Conservation (phyloP, 2,329 filamentous ascomycete genomes). For the Fulvia fulva region DNA sequence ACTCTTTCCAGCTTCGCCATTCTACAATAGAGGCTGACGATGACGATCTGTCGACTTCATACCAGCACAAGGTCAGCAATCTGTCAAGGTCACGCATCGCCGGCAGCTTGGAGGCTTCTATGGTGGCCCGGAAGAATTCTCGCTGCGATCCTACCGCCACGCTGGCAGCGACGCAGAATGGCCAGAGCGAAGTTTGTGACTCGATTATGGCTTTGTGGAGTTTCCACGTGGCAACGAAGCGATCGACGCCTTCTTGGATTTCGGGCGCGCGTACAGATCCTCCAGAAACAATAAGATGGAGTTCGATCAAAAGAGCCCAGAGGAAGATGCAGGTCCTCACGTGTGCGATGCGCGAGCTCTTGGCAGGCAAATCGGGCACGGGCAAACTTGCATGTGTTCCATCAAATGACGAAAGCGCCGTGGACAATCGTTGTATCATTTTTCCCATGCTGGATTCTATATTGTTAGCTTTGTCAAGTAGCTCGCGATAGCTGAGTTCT, state of each 20-base stretch:
- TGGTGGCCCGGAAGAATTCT: neutral
- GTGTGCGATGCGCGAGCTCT: neutral
- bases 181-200: neutral
- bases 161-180: neutral
- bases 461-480: neutral
- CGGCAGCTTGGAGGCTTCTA: no score
- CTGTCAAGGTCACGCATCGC: no score
- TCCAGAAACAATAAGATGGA: neutral
- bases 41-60: no score
- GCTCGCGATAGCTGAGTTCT: neutral
- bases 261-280: neutral
- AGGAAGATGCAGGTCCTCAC: neutral
- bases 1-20: no score
- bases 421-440: neutral
- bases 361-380: neutral
- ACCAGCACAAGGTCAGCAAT: no score
- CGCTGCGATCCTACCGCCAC: neutral
- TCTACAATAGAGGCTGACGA: no score
- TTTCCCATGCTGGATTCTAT: neutral
- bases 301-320: neutral
- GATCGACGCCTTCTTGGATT: neutral
- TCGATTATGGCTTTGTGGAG: neutral
- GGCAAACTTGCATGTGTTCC: no score
- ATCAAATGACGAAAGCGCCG: neutral
- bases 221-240: neutral